Evolutionary conservation across 768 basidiomycete species (phyloP).

Genomic region (Phaffia australis): DNA sequence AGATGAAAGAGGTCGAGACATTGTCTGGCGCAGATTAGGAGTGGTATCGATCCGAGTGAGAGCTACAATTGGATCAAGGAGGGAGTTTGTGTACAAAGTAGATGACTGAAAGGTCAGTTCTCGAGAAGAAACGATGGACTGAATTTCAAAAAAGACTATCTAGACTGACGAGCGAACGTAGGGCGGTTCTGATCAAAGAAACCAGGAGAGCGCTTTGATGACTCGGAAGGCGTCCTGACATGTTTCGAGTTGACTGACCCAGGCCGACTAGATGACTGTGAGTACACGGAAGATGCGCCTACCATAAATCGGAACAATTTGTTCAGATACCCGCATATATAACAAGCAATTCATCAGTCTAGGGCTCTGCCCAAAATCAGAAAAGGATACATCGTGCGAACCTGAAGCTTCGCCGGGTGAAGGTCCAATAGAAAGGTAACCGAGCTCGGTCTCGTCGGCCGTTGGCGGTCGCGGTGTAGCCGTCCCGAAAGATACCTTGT

Average conservation of each 20-base stretch:
- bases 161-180: too few relatives aligned
- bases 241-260: conserved; percentile 1
- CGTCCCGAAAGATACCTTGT: neutral
- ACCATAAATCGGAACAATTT: conserved; percentile 5
- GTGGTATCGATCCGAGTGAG: conserved; percentile 24
- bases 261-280: neutral
- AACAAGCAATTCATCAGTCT: neutral
- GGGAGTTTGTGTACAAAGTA: neutral
- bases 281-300: neutral
- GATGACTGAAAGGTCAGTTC: neutral
- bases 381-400: neutral
- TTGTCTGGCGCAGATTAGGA: conserved; percentile 1
- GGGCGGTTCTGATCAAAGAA: conserved; percentile 12
- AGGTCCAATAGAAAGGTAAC: conserved; percentile 12
- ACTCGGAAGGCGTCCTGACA: conserved; percentile 11
- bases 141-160: neutral
- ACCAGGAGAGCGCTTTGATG: conserved; percentile 1
- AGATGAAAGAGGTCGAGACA: conserved; percentile 1
- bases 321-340: too few relatives aligned
- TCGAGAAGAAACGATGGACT: neutral
- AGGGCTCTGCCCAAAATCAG: neutral
- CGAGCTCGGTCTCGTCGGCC: conserved; percentile 22
- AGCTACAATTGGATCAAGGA: neutral
- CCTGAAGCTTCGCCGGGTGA: conserved; percentile 5
- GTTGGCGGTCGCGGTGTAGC: conserved; percentile 15